Base-by-base conservation (phyloP, 2,329 filamentous ascomycete genomes). In the Pseudocercospora musae region DNA sequence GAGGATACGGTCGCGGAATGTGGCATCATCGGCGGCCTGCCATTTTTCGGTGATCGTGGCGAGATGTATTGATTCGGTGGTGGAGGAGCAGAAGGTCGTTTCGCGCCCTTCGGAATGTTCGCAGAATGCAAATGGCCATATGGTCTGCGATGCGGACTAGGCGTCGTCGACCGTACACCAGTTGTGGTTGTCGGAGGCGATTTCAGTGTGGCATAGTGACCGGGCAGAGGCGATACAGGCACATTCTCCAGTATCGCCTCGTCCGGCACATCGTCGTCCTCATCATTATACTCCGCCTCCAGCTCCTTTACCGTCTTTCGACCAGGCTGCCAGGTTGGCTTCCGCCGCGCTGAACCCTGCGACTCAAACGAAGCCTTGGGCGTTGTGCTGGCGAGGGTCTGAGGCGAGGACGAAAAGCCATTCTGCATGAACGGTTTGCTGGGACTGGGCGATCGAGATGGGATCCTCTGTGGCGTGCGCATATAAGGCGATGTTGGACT, bases 161-260 rank as follows among this genome's bases (percentile, higher is more conserved):
- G 71, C 42, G 75, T 77, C 58, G 67, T 64, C 29, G 69, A 68
- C 23, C 65, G 69, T 55, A 68, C 33, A 48, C 58, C 49, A 49
- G 25, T 29, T 15, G 49, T 27, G 11, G 59, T 46, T n/a, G 58
- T 53, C 18, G 48, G 61, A 7, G 68, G 66, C 21, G 67, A 69
- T 42, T 60, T 66, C n/a, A 69, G 57, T 20, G 65, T 59, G 40
- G 75, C 75, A 23, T 78, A 76, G 20, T 71, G 70, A 40, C 71
- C 72, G 8, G 72, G 70, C 57, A 73, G 64, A 11, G 91, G 91
- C 0, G 90, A 93, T 50, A 95, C 86, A 4, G 91, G 91, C 1
- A 95, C 88, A 67, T 95, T 95, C 77, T 91, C 90, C 52, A 95
- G 84, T 57, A 92, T 83, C 23, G 90, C 84, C 58, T 91, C 90